Percentiles rank a stretch among this genome's conserved stretches.
phyloP scores from a whole-genome alignment of 352 stramenopile genomes.

The Phytophthora sp. region DNA sequence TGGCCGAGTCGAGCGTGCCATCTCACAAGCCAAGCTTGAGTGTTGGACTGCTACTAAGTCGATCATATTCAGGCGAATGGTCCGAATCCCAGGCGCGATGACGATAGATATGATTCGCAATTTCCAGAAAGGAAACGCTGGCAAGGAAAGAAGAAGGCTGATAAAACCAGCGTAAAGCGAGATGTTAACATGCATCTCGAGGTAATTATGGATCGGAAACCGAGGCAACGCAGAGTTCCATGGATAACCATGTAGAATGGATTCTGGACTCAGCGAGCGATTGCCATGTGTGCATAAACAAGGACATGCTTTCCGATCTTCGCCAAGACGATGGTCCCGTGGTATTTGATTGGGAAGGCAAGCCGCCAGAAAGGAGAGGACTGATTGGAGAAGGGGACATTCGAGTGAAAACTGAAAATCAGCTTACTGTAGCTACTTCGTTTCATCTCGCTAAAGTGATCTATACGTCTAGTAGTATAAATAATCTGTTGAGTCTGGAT shows the following conservation, averaged over 20 bases:
- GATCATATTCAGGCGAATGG: constrained; percentile 11
- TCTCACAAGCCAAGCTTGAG: constrained; percentile 10
- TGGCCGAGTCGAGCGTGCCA: constrained; percentile 21
- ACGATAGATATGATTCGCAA: constrained; percentile 6
- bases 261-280: constrained; percentile 9
- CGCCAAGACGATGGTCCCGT: constrained; percentile 10
- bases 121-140: constrained; percentile 12
- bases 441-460: constrained; percentile 4
- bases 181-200: not conserved
- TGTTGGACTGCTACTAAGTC: constrained; percentile 9
- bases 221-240: not conserved
- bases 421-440: not conserved
- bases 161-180: not conserved
- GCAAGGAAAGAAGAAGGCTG: constrained; percentile 3
- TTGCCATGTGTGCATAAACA: constrained; percentile 16
- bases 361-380: not conserved
- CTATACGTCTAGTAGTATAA: constrained; percentile 3
- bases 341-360: constrained; percentile 20
- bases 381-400: not conserved
- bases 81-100: not conserved
- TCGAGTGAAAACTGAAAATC: constrained; percentile 8
- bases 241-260: constrained; percentile 11
- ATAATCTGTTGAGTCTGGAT: constrained; percentile 17
- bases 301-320: not conserved
- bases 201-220: not conserved